Evolutionary conservation across 805 yeast genomes (phyloP).

Genomic region (Brettanomyces nanus): DNA sequence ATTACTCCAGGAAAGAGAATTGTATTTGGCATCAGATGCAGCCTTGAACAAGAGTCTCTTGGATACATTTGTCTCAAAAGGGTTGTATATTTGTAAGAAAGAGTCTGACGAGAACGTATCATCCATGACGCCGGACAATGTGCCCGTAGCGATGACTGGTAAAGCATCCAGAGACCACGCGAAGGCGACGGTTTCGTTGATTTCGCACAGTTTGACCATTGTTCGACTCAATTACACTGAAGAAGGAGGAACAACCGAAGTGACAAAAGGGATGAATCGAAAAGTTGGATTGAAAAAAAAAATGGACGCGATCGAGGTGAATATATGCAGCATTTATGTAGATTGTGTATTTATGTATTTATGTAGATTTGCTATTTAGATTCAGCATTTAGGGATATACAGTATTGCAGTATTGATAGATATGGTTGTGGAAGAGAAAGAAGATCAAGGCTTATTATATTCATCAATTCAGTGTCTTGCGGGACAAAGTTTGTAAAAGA

Average conservation of each 20-base stretch:
- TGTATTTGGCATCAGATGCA: slow-evolving; percentile 54
- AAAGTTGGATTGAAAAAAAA: not conserved
- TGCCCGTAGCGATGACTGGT: slow-evolving; percentile 82
- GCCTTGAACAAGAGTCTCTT: slow-evolving; percentile 36
- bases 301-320: not conserved
- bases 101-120: slow-evolving; percentile 76
- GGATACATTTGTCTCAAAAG: slow-evolving; percentile 35
- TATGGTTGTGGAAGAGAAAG: no score
- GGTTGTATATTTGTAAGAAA: slow-evolving; percentile 71
- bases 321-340: no score
- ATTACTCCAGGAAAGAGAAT: slow-evolving; percentile 78
- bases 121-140: slow-evolving; percentile 94
- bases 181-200: slow-evolving; percentile 82
- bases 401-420: no score
- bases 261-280: slow-evolving; percentile 2
- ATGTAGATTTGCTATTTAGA: no score
- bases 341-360: no score
- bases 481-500: no score
- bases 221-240: slow-evolving; percentile 1
- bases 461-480: no score
- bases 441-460: no score
- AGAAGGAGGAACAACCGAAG: slow-evolving; percentile 2
- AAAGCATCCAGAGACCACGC: slow-evolving; percentile 82
- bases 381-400: no score
- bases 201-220: slow-evolving; percentile 81